These are phyloP conservation scores for Trichophyton schoenleinii DNA, from an alignment of 2,329 filamentous ascomycete species.

Conservation along the genomic window DNA sequence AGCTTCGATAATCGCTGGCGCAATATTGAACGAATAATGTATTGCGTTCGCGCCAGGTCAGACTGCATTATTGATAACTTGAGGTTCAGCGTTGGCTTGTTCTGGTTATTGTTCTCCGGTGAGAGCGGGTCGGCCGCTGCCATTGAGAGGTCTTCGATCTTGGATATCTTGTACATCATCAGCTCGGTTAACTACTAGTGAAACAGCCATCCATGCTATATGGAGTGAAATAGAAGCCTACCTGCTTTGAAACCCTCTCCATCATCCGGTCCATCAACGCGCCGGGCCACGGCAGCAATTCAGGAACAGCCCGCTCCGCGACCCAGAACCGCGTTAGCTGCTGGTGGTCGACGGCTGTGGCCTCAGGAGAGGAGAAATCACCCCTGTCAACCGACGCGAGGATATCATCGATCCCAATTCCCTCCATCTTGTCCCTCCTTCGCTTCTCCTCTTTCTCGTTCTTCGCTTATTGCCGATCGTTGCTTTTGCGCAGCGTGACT, in stretches of 20 bases:
- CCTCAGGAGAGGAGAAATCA: conserved; percentile 25
- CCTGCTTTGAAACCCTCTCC: conserved; percentile 54
- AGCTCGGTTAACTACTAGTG: not conserved
- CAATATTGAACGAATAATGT: conserved; percentile 69
- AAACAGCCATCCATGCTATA: not conserved
- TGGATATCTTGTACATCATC: conserved; percentile 41
- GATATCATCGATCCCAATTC: conserved; percentile 74
- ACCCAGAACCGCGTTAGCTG: conserved; percentile 85
- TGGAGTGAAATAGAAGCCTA: conserved; percentile 12
- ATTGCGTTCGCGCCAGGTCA: conserved; percentile 89
- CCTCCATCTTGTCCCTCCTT: conserved; percentile 26
- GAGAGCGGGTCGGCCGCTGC: conserved; percentile 29
- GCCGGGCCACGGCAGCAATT: conserved; percentile 68
- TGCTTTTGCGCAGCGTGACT: not conserved
- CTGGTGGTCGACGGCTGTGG: conserved; percentile 56
- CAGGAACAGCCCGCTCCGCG: conserved; percentile 76
- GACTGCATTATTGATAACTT: conserved; percentile 90
- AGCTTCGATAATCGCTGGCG: conserved; percentile 74
- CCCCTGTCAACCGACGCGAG: conserved; percentile 58
- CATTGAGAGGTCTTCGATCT: conserved; percentile 49
- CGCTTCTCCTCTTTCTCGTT: not conserved
- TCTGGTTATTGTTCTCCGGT: conserved; percentile 33
- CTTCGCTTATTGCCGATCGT: not conserved
- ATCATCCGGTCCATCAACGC: conserved; percentile 73
- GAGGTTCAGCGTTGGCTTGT: conserved; percentile 86